phyloP scores from a whole-genome alignment of 2,329 filamentous ascomycete species.

The Diaporthe citriasiana region DNA sequence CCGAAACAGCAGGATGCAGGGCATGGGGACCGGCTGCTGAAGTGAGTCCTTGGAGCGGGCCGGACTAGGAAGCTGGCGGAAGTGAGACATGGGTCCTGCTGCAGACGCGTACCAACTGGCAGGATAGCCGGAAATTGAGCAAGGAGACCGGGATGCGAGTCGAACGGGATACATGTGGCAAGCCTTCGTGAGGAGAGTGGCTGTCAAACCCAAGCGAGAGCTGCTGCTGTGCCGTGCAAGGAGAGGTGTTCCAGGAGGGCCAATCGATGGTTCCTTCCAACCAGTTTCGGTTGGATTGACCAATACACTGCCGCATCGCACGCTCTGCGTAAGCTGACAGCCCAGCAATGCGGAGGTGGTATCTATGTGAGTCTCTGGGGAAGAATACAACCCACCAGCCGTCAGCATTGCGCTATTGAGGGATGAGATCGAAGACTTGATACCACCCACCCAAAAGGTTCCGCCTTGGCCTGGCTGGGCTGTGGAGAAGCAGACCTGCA shows the following conservation, averaged over 20 bases:
- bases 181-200: background rate
- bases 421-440: background rate
- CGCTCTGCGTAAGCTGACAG: conserved; percentile 1
- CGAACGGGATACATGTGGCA: background rate
- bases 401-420: background rate
- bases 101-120: conserved; percentile 31
- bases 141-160: conserved; percentile 1
- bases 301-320: background rate
- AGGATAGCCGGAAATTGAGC: conserved; percentile 25
- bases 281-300: background rate
- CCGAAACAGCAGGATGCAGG: conserved; percentile 28
- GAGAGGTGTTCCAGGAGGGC: too few species aligned
- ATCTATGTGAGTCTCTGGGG: background rate
- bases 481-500: background rate
- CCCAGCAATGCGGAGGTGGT: background rate
- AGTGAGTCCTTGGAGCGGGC: background rate
- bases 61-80: conserved; percentile 31
- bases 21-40: conserved; percentile 6
- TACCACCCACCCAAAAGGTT: background rate
- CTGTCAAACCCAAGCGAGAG: background rate
- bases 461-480: background rate
- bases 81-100: conserved; percentile 22
- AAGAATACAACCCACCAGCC: background rate
- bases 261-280: too few species aligned
- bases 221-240: background rate